Percentiles rank a stretch among this genome's conserved stretches.
phyloP scores from a whole-genome alignment of 2,329 filamentous ascomycete species.

The Plenodomus biglobosus region DNA sequence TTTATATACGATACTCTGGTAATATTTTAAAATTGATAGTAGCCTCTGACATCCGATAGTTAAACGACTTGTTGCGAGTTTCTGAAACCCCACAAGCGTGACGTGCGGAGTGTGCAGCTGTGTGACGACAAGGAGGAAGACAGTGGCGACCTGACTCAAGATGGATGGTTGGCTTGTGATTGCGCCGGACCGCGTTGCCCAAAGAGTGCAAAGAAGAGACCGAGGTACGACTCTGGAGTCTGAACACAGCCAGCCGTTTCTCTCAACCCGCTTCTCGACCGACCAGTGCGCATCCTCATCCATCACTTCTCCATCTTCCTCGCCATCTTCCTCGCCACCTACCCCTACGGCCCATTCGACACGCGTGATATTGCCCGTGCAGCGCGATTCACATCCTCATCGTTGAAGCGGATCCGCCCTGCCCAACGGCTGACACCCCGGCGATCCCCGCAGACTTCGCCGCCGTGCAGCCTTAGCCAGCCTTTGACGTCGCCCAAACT shows the following conservation, averaged over 20 bases:
- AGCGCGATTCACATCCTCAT: not conserved
- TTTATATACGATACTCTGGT: no score
- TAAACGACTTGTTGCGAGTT: not conserved
- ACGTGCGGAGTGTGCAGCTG: not conserved
- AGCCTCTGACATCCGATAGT: no score
- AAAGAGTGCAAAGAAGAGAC: not conserved
- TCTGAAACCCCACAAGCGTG: not conserved
- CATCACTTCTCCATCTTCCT: not conserved
- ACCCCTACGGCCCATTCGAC: not conserved
- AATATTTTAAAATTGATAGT: no score
- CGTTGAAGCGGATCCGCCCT: conserved; percentile 17
- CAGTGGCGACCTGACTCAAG: not conserved
- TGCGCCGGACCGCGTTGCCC: not conserved
- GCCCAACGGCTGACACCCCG: conserved; percentile 8
- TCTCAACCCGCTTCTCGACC: not conserved
- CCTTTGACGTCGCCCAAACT: conserved; percentile 15
- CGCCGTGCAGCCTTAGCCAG: conserved; percentile 14
- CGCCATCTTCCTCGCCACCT: not conserved
- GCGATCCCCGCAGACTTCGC: conserved; percentile 29
- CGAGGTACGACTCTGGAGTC: not conserved
- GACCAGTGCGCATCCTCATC: not conserved
- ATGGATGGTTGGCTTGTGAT: not conserved
- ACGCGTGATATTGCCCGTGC: not conserved
- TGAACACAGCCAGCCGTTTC: not conserved
- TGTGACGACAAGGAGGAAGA: not conserved